Percentiles rank a stretch among this genome's conserved stretches.
Conservation (phyloP, 2,329 filamentous ascomycete species). For the Penicillium sp. region DNA sequence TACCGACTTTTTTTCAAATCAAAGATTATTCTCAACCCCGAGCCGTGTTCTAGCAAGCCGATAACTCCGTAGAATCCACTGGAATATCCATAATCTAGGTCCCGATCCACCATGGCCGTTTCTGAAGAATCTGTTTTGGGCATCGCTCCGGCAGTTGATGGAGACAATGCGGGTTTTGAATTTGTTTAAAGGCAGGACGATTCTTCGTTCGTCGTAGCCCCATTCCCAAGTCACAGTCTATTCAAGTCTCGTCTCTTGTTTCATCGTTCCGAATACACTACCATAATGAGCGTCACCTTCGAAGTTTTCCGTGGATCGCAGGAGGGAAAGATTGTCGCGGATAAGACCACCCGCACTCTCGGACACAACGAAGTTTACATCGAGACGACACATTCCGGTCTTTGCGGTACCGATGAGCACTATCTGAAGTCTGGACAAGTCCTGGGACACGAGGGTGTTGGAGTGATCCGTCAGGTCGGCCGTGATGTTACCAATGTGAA, state of each 20-base stretch:
- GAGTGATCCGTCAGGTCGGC: conserved; percentile 47
- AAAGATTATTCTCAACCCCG: not conserved
- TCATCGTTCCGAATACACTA: not conserved
- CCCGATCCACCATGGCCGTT: not conserved
- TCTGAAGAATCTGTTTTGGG: not conserved
- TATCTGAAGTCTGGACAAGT: conserved; percentile 20
- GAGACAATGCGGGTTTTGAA: not conserved
- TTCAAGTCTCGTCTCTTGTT: not conserved
- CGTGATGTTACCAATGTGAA: conserved; percentile 45
- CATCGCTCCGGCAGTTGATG: not conserved
- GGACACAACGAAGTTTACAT: conserved; percentile 23
- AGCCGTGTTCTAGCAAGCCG: not conserved
- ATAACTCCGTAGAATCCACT: not conserved
- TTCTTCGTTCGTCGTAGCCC: not conserved
- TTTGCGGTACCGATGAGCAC: conserved; percentile 27
- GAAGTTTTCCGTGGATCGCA: conserved; percentile 27
- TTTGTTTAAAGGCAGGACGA: conserved; percentile 3
- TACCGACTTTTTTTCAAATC: not conserved
- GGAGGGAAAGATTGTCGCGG: conserved; percentile 23
- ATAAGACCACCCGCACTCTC: conserved; percentile 23
- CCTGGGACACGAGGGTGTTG: conserved; percentile 54
- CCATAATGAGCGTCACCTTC: conserved; percentile 24
- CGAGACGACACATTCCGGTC: conserved; percentile 27
- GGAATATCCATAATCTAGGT: conserved; percentile 4
- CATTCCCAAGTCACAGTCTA: not conserved